phyloP scores from a whole-genome alignment of 257 asterid species.

The Nicotiana attenuata region DNA sequence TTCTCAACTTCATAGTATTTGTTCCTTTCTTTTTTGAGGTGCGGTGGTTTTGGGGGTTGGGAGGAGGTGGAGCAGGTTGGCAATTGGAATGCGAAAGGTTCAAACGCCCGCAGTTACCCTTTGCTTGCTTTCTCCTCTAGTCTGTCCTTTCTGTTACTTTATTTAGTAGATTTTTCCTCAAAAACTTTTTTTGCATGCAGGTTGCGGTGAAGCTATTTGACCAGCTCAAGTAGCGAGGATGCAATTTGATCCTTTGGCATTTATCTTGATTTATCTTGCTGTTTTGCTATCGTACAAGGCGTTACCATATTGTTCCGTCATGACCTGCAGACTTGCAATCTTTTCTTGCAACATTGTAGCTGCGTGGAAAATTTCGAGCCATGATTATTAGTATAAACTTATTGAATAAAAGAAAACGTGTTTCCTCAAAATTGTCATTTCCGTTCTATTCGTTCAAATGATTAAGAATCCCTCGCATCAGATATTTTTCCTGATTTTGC shows the following conservation, averaged over 20 bases:
- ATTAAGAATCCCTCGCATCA: too few relatives aligned
- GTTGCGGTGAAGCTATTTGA: conserved; percentile 13
- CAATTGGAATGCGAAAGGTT: too few relatives aligned
- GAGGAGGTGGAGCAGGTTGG: too few relatives aligned
- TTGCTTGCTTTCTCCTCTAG: too few relatives aligned
- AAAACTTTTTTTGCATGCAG: neutral
- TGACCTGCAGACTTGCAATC: conserved; percentile 1
- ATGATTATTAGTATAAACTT: neutral
- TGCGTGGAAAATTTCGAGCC: conserved; percentile 7
- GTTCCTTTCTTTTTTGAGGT: neutral
- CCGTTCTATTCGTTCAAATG: neutral
- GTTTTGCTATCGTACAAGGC: neutral
- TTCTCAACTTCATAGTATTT: neutral
- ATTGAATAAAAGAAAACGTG: neutral
- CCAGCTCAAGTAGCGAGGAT: conserved; percentile 11
- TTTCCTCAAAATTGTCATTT: neutral
- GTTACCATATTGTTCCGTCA: neutral
- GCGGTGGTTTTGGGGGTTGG: too few relatives aligned
- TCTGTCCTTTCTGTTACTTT: too few relatives aligned
- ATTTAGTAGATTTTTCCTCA: neutral
- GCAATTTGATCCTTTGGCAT: neutral
- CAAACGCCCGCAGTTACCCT: too few relatives aligned
- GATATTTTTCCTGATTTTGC: too few relatives aligned
- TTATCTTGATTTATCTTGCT: neutral
- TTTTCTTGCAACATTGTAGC: neutral